Percentiles rank a stretch among this genome's conserved stretches.
phyloP scores from a whole-genome alignment of 2,329 filamentous ascomycete genomes.

The Colletotrichum sp. region DNA sequence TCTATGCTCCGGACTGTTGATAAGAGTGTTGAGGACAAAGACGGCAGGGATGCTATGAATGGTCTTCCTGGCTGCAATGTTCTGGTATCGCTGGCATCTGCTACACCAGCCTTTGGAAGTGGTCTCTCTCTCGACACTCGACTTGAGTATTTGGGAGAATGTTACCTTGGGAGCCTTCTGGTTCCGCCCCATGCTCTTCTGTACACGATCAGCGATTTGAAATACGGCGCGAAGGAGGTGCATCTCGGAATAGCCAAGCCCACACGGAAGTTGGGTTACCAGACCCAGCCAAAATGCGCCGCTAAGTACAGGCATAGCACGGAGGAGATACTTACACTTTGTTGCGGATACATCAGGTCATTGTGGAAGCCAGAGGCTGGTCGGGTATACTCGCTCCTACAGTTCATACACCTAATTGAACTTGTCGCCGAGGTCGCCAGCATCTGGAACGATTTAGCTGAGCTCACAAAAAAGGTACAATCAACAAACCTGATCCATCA shows the following conservation, averaged over 20 bases:
- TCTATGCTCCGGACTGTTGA: slow-evolving; percentile 72
- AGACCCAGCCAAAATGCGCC: not conserved
- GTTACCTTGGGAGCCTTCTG: slow-evolving; percentile 60
- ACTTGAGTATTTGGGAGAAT: slow-evolving; percentile 92
- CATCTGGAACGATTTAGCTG: slow-evolving; percentile 39
- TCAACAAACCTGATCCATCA: slow-evolving; percentile 71
- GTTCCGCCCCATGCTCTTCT: slow-evolving; percentile 54
- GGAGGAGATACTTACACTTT: not conserved
- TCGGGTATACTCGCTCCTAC: slow-evolving; percentile 82
- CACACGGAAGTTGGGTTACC: not conserved
- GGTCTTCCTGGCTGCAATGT: slow-evolving; percentile 81
- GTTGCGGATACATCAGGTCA: slow-evolving; percentile 75
- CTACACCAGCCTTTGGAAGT: slow-evolving; percentile 93
- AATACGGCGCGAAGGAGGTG: not conserved
- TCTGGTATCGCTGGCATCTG: slow-evolving; percentile 88
- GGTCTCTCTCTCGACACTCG: slow-evolving; percentile 87
- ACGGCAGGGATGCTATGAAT: slow-evolving; percentile 83
- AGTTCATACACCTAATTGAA: slow-evolving; percentile 83
- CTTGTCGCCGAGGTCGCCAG: slow-evolving; percentile 74
- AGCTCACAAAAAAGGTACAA: not conserved
- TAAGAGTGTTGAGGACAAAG: slow-evolving; percentile 86
- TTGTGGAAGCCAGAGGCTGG: slow-evolving; percentile 82
- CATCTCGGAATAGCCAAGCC: not conserved
- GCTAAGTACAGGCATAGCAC: not conserved
- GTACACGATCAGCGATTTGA: slow-evolving; percentile 23